A percentile compares a stretch with the other conserved stretches of the same genome.
Conservation (phyloP, 306 rosid species). For the Neltuma alba region DNA sequence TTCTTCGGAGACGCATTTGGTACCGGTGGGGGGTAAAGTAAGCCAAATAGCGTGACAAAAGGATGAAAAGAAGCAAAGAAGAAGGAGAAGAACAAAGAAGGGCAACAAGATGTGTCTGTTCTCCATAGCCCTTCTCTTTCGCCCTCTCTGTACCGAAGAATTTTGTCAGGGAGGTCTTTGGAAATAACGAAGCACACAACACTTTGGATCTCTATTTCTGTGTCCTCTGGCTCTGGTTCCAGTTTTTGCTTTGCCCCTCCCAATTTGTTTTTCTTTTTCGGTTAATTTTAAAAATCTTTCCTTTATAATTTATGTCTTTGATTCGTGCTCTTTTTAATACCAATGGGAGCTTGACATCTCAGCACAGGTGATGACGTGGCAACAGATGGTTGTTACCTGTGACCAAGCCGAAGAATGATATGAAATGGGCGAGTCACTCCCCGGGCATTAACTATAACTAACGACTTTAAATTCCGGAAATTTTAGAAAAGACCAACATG, state of each 20-base stretch:
- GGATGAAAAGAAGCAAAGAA: conserved; percentile 32
- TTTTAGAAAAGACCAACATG: no score
- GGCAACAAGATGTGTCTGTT: conserved; percentile 37
- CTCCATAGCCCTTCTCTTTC: conserved; percentile 38
- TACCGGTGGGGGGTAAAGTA: conserved; percentile 60
- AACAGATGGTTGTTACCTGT: no score
- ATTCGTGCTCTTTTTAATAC: neutral
- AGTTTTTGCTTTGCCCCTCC: neutral
- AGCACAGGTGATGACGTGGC: no score
- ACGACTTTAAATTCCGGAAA: no score
- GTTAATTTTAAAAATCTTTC: no score
- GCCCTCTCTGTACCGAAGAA: neutral
- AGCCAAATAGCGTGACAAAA: conserved; percentile 57
- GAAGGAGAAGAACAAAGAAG: conserved; percentile 7
- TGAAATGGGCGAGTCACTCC: no score
- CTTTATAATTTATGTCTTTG: neutral
- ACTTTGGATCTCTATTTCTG: conserved; percentile 1
- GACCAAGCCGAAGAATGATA: no score
- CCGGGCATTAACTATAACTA: no score
- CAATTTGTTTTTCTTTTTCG: neutral
- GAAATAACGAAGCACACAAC: neutral
- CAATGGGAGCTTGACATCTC: no score
- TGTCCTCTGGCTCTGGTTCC: neutral
- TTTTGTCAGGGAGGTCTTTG: neutral
- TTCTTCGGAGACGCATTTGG: conserved; percentile 97